These are phyloP conservation scores for Teunomyces funiuensis DNA, from an alignment of 805 yeast genomes.

Conservation along the genomic window DNA sequence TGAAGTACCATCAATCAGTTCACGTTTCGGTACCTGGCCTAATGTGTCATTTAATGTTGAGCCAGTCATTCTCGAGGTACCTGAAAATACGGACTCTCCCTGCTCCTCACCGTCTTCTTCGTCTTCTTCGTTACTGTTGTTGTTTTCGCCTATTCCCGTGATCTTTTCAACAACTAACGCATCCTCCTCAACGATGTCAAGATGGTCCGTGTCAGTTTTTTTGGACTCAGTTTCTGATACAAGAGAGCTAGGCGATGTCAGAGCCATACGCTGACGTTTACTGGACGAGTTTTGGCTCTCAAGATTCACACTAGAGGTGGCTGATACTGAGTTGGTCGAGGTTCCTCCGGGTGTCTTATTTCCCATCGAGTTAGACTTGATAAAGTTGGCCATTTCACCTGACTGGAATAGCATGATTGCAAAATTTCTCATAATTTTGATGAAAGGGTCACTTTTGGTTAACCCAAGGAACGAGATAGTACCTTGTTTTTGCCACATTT, in stretches of 20 bases:
- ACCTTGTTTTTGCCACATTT: slow-evolving; percentile 41
- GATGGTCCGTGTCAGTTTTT: slow-evolving; percentile 14
- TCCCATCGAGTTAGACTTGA: slow-evolving; percentile 18
- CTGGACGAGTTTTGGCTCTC: neutral
- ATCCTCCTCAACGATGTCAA: slow-evolving; percentile 26
- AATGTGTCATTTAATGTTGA: neutral
- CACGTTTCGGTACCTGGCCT: neutral
- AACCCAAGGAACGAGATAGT: slow-evolving; percentile 39
- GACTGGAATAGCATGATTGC: slow-evolving; percentile 31
- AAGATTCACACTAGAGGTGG: neutral
- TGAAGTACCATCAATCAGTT: neutral
- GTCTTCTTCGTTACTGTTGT: slow-evolving; percentile 8
- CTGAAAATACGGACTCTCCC: neutral
- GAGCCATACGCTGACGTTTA: neutral
- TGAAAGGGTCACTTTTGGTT: slow-evolving; percentile 40
- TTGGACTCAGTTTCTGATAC: neutral
- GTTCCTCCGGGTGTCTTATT: slow-evolving; percentile 7
- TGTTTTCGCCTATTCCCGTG: slow-evolving; percentile 11
- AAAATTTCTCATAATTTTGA: slow-evolving; percentile 36
- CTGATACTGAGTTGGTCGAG: neutral
- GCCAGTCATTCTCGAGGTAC: slow-evolving; percentile 2
- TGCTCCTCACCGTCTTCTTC: slow-evolving; percentile 4
- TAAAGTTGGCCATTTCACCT: slow-evolving; percentile 35
- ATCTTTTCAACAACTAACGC: slow-evolving; percentile 21
- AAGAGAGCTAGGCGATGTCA: neutral